These are phyloP conservation scores for Venturiaceae sp. DNA, from an alignment of 2,329 filamentous ascomycete species.

Conservation along the genomic window DNA sequence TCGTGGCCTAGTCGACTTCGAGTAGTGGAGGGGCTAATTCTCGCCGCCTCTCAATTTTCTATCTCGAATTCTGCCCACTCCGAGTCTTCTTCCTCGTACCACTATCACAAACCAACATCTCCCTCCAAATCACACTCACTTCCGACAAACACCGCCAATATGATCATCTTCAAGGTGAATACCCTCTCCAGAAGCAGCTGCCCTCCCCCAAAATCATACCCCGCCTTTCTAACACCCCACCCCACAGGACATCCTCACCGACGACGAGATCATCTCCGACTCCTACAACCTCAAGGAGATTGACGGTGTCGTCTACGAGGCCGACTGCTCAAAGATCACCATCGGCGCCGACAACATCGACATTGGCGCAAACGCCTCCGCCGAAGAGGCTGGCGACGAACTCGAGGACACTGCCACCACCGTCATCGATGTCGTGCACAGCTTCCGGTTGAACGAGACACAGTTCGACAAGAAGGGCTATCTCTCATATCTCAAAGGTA, in stretches of 20 bases:
- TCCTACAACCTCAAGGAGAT: conserved; percentile 76
- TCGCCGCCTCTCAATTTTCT: too few species aligned
- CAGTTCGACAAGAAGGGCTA: conserved; percentile 82
- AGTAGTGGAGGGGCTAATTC: too few species aligned
- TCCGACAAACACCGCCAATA: conserved; percentile 25
- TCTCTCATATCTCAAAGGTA: conserved; percentile 76
- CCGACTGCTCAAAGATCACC: conserved; percentile 83
- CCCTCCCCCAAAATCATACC: conserved; percentile 6
- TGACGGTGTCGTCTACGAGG: conserved; percentile 76
- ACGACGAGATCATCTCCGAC: conserved; percentile 95
- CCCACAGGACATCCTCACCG: conserved; percentile 72
- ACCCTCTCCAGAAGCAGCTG: neutral
- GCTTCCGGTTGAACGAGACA: conserved; percentile 78
- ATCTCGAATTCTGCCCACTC: too few species aligned
- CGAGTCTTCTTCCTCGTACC: neutral
- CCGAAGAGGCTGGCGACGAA: conserved; percentile 71
- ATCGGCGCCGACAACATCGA: conserved; percentile 66
- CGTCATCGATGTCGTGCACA: conserved; percentile 89
- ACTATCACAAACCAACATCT: too few species aligned
- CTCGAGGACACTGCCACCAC: conserved; percentile 59
- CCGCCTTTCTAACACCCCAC: conserved; percentile 9
- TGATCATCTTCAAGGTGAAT: conserved; percentile 50
- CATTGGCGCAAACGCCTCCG: conserved; percentile 92
- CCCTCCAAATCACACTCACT: neutral
- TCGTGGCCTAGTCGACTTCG: too few species aligned